Conservation (phyloP, 1,284 basidiomycete species). For the Leccinum glutinopallens region DNA sequence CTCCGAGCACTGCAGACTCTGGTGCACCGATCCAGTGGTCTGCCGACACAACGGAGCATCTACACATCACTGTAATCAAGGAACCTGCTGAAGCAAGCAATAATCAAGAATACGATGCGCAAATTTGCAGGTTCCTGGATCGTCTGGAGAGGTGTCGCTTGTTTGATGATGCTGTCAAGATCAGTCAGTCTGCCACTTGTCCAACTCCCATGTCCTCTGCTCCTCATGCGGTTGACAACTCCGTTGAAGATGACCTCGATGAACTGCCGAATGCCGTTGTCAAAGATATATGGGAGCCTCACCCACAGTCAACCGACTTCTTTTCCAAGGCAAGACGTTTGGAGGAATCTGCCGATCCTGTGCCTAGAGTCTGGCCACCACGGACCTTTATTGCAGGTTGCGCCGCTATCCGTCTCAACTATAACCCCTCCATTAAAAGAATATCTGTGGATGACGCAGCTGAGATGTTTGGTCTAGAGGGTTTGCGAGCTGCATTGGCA, state of each 20-base stretch:
- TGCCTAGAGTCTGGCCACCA: not conserved
- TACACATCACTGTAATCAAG: not conserved
- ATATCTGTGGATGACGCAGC: not conserved
- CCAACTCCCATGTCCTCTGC: not conserved
- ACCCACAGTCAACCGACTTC: not conserved
- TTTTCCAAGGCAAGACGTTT: not conserved
- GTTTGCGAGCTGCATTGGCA: not conserved
- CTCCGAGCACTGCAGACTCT: not conserved
- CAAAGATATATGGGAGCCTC: constrained; percentile 1
- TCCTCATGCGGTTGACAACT: not conserved
- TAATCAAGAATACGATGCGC: not conserved
- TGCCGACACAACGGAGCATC: not conserved
- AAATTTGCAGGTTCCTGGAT: not conserved
- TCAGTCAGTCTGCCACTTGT: not conserved
- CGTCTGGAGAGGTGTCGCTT: not conserved
- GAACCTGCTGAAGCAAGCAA: not conserved
- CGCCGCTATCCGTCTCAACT: not conserved
- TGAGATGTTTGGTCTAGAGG: not conserved
- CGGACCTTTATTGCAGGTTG: not conserved
- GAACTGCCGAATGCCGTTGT: not conserved
- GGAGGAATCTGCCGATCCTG: not conserved
- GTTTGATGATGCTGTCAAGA: not conserved
- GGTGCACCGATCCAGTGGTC: not conserved
- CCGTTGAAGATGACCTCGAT: not conserved
- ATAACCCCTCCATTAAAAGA: not conserved